Evolutionary conservation across 2,329 filamentous ascomycete genomes (phyloP), one percentile per base, ranked within the genome.

Genomic region (Ophiostoma tasmaniense): DNA sequence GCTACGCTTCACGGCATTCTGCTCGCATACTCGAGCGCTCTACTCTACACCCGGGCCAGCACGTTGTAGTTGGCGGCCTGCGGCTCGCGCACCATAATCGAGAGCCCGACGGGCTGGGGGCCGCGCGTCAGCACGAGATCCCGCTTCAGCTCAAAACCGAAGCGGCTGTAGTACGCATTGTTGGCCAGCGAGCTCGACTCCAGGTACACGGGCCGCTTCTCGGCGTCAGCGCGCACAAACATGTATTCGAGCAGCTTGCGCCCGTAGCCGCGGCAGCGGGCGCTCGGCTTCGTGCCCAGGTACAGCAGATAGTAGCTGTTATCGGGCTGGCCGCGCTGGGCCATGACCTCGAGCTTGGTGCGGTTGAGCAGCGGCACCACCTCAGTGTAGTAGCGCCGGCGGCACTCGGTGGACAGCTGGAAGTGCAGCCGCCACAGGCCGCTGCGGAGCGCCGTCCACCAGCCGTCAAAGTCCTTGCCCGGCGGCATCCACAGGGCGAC

Each of bases 61-160:
- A 59, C 39, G 42, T 67, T 62, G 20, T 76, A 75, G 68, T 73
- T 73, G 65, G 73, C 73, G 59, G 73, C 70, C 74, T 79, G 80
- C 67, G 90, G 90, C 81, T 93, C 89, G 71, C 91, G 84, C 67
- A 94, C 89, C 91, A 96, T 96, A 79, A 93, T 90, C 75, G 90
- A 89, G 77, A 94, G 80, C 70, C 82, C 82, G 66, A 93, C 84
- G 35, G 89, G 85, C 70, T 83, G 81, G 35, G 78, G 77, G 11
- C 82, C 86, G 66, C 88, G 80, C 75, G 83, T 80, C 74, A 93
- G 80, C 75, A 84, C 82, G 73, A 94, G 85, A 74, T 87, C 84
- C 74, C 84, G 84, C 75, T 83, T 83, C 73, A 84, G 77, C 76
- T 87, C 84, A 77, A 94, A 96, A 37, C 90, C 91, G 77, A 91